Evolutionary conservation across 257 asterid species (phyloP), one percentile per base, ranked within the genome.

Genomic region (Solanum habrochaites): DNA sequence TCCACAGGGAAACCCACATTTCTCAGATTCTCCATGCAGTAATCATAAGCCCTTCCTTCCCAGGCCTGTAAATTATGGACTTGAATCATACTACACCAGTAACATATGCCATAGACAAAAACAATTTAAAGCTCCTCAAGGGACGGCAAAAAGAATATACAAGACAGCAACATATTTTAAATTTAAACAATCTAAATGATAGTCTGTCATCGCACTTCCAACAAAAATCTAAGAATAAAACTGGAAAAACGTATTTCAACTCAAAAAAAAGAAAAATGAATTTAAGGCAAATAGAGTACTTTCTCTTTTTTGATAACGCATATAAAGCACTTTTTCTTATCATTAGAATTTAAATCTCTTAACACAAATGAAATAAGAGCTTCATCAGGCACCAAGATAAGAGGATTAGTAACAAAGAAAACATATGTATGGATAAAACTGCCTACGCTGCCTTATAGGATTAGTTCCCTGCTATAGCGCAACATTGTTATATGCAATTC

Each of bases 21-120:
- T 90, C 91, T 91, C 88, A 94, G 90, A 86, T 95, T 95, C 3
- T 93, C 95, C 94, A 95, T 88, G 87, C 98, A 95, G 88, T 95
- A 95, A 90, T 95, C 98, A 69, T 95, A 95, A 85, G 98, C 98
- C 94, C 98, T 94, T 83, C 98, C 98, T 88, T 95, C 98, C 98
- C 98, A 95, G 39, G 98, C 98, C 98, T 95, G 94, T 87, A 88
- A 90, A 71, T 80, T 83, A 56, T 75, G 40, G 42, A 83, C 67
- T 47, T 80, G 5, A 3, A 3, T 80, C 45, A 80, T 47, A 80
- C 67, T 45, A 80, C n/a, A 80, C 43, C 29, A 45, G 84, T 47
- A 80, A 80, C 67, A 20, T 45, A 49, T 80, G 67, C 42, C 69
- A 80, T 47, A 80, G 5, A 45, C 18, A 80, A 80, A 40, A 29